phyloP scores from a whole-genome alignment of 2,329 filamentous ascomycete species.

The Sporothrix euskadiensis region DNA sequence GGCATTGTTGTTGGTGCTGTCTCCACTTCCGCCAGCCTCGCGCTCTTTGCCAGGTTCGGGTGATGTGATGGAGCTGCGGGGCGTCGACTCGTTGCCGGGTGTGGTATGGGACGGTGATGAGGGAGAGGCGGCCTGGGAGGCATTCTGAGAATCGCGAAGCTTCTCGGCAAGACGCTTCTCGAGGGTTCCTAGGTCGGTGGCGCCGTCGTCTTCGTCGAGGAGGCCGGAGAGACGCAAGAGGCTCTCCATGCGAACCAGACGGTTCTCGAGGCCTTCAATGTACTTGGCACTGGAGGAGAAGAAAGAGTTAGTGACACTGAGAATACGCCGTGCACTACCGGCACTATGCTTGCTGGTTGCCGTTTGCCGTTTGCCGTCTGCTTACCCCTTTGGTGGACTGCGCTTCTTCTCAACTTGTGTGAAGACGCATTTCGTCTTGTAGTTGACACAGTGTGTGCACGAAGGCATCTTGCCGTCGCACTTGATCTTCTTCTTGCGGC shows the following conservation, averaged over 20 bases:
- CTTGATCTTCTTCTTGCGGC: slow-evolving; percentile 95
- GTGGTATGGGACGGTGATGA: slow-evolving; percentile 53
- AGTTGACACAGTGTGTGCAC: slow-evolving; percentile 94
- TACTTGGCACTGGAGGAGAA: slow-evolving; percentile 75
- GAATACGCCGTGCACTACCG: background rate
- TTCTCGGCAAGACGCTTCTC: slow-evolving; percentile 71
- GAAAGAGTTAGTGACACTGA: background rate
- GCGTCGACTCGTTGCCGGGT: slow-evolving; percentile 49
- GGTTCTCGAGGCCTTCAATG: slow-evolving; percentile 93
- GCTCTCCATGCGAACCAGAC: slow-evolving; percentile 93
- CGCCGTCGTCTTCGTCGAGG: slow-evolving; percentile 81
- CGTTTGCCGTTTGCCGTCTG: slow-evolving; percentile 24
- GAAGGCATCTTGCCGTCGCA: slow-evolving; percentile 94
- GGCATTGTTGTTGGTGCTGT: background rate
- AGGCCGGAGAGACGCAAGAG: slow-evolving; percentile 83
- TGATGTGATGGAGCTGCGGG: slow-evolving; percentile 57
- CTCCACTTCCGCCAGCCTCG: slow-evolving; percentile 33
- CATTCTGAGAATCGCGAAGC: slow-evolving; percentile 52
- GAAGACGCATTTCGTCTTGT: slow-evolving; percentile 96
- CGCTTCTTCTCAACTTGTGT: slow-evolving; percentile 99
- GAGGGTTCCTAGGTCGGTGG: slow-evolving; percentile 82
- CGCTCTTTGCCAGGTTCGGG: slow-evolving; percentile 46
- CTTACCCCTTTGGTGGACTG: slow-evolving; percentile 91
- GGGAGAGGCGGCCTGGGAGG: slow-evolving; percentile 52
- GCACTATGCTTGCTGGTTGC: background rate